These are phyloP conservation scores for Erigeron philadelphicus DNA, from an alignment of 140 eudicot genomes.

Conservation along the genomic window DNA sequence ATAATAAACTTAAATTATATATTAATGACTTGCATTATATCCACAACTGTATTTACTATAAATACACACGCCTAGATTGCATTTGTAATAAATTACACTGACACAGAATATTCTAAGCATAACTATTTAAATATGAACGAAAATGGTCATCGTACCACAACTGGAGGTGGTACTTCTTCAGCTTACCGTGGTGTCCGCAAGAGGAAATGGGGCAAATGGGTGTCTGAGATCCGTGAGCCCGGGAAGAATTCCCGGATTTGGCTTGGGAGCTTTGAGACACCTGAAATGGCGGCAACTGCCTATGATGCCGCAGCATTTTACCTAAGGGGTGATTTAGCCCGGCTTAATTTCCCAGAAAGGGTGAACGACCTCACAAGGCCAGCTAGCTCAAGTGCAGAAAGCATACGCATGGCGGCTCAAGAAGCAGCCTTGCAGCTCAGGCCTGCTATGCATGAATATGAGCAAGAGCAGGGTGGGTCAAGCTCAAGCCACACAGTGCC, in stretches of 20 bases:
- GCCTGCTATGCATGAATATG: slow-evolving; percentile 22
- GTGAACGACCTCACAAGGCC: slow-evolving; percentile 46
- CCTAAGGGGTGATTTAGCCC: slow-evolving; percentile 51
- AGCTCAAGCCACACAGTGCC: slow-evolving; percentile 37
- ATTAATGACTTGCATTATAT: slow-evolving; percentile 23
- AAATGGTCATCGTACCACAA: slow-evolving; percentile 14
- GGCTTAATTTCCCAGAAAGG: slow-evolving; percentile 62
- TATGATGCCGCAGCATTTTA: slow-evolving; percentile 71
- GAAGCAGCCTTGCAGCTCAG: slow-evolving; percentile 45
- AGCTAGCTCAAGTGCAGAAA: slow-evolving; percentile 42
- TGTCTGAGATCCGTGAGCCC: slow-evolving; percentile 79
- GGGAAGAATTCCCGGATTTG: slow-evolving; percentile 67
- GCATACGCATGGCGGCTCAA: slow-evolving; percentile 69
- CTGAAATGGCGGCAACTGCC: slow-evolving; percentile 86
- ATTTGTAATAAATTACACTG: slow-evolving; percentile 12
- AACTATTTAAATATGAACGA: slow-evolving; percentile 13
- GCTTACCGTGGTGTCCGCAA: slow-evolving; percentile 68
- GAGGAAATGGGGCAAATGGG: slow-evolving; percentile 92
- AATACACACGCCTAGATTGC: slow-evolving; percentile 30
- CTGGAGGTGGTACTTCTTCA: slow-evolving; percentile 45
- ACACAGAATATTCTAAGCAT: slow-evolving; percentile 7
- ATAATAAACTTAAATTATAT: slow-evolving; percentile 22
- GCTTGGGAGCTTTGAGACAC: slow-evolving; percentile 81
- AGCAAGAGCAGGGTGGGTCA: slow-evolving; percentile 36
- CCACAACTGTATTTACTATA: slow-evolving; percentile 30